These are phyloP conservation scores for Gautieria morchelliformis DNA, from an alignment of 768 basidiomycete genomes.

Conservation along the genomic window DNA sequence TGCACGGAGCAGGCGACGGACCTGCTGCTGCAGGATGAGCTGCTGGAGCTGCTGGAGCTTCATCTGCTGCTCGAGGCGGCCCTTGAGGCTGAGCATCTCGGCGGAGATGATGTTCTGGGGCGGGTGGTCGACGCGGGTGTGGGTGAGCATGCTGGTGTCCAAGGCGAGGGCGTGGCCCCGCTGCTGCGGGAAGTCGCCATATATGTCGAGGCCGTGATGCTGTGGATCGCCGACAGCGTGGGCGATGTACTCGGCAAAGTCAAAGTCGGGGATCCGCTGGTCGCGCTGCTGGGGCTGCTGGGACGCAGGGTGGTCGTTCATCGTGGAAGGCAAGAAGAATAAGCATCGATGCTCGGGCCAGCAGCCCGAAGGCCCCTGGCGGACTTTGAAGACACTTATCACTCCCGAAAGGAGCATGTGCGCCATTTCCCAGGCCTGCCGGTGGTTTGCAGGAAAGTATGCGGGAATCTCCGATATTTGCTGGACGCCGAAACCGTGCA, in stretches of 20 bases:
- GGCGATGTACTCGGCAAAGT: constrained; percentile 1
- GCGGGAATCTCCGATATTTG: neutral
- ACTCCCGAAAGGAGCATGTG: neutral
- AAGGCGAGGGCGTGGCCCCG: neutral
- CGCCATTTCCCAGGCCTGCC: neutral
- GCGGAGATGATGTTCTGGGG: constrained; percentile 2
- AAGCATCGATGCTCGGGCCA: neutral
- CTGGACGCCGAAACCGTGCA: no score
- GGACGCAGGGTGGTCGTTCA: neutral
- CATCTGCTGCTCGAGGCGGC: constrained; percentile 37
- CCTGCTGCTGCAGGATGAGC: constrained; percentile 88
- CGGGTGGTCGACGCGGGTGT: neutral
- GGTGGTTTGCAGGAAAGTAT: neutral
- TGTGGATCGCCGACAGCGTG: neutral
- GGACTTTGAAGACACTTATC: no score
- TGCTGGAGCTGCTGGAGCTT: constrained; percentile 72
- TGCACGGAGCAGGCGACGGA: constrained; percentile 22
- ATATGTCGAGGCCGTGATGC: constrained; percentile 1
- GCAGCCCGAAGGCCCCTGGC: no score
- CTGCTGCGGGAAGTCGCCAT: constrained; percentile 8
- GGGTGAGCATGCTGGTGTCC: neutral
- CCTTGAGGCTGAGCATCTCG: constrained; percentile 12
- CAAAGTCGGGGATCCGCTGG: neutral
- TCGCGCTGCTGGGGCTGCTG: neutral
- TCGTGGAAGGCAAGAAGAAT: neutral